A percentile compares a stretch with the other conserved stretches of the same genome.
These are phyloP conservation scores for Termitomyces sp. DNA, from an alignment of 768 basidiomycete species.

Conservation along the genomic window DNA sequence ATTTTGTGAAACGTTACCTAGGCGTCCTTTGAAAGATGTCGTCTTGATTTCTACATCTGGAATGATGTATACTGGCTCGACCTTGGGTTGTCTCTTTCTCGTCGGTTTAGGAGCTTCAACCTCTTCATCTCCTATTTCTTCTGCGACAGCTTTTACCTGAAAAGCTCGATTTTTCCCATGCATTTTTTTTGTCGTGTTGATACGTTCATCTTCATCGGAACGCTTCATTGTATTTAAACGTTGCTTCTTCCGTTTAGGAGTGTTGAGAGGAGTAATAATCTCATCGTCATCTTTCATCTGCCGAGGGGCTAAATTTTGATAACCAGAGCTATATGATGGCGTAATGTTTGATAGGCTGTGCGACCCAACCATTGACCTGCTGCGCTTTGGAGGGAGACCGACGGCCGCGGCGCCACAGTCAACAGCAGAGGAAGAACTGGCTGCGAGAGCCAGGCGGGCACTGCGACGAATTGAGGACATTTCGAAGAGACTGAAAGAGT, in stretches of 20 bases:
- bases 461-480: slow-evolving; percentile 6
- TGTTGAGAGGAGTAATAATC: not conserved
- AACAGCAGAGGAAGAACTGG: not conserved
- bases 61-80: slow-evolving; percentile 60
- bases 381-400: not conserved
- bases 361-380: not conserved
- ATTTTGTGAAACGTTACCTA: slow-evolving; percentile 28
- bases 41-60: slow-evolving; percentile 62
- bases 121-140: not conserved
- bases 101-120: slow-evolving; percentile 3
- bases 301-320: not conserved
- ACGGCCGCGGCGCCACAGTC: slow-evolving; percentile 1
- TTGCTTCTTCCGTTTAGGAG: not conserved
- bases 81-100: slow-evolving; percentile 23
- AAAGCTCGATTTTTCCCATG: not conserved
- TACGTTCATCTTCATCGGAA: not conserved
- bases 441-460: slow-evolving; percentile 6
- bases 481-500: not conserved
- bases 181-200: not conserved
- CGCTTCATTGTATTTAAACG: not conserved
- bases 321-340: not conserved
- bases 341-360: not conserved
- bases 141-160: not conserved
- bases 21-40: slow-evolving; percentile 65
- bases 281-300: not conserved